Base-by-base conservation (phyloP, 257 asterid species). In the Solanum chilense region DNA sequence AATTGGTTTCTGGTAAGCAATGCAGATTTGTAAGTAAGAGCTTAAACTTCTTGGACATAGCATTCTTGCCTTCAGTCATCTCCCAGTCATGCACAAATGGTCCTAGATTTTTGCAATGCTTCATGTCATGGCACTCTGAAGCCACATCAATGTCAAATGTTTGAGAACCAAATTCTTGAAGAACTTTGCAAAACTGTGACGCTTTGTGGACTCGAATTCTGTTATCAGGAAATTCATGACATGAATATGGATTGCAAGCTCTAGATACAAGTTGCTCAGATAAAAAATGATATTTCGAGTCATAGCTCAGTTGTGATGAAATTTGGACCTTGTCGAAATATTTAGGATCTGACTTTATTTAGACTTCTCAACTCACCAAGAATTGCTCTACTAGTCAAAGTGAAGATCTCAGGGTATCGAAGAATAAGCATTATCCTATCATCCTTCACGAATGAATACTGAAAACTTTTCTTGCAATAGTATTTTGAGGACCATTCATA, bases 311-410 rank as follows among this genome's bases (percentile, higher is more conserved):
- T 33, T 39, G 56, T 21, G 56, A 75, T 39, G 73, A 87, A 81
- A 49, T 87, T 44, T 37, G 86, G 42, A 81, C 86, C 82, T 20
- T 68, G 82, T 37, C 44, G 52, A 80, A 87, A 77, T 56, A 81
- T 41, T 45, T 16, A n/a, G 45, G 15, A 18, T 47, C 83, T 81
- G 83, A 71, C 58, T 71, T 64, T 45, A 3, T 49, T 68, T 85
- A 87, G 29, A 82, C 89, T 87, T 87, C 74, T 87, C 64, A 87
- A 68, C 33, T 87, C 86, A 66, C 89, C 89, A 69, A 87, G 37
- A 15, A 87, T 14, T 31, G 83, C 86, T 35, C 86, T 81, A 60
- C 86, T 87, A 84, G 86, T 69, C 83, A 69, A 87, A 82, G 86
- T 81, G 83, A 81, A 33, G 23, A 47, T 87, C 77, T 52, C 16